Evolutionary conservation across 345 rosid species (phyloP).

Genomic region (Erysimum cheiranthoides): DNA sequence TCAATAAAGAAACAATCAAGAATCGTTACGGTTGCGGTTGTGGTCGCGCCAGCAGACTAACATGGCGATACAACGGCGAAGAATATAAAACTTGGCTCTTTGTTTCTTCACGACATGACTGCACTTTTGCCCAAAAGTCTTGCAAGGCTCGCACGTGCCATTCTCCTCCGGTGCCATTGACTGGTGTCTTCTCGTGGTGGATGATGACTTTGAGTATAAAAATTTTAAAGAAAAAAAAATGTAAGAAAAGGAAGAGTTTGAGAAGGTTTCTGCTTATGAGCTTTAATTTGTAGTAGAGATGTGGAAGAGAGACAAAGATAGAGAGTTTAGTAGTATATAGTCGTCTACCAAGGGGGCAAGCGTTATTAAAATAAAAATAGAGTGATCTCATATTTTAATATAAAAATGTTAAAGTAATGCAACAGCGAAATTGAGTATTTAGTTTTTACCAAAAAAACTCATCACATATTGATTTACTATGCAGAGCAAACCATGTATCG

Average conservation of each 20-base stretch:
- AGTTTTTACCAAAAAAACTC: slow-evolving; percentile 17
- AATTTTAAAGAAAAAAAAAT: not conserved
- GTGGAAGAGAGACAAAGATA: slow-evolving; percentile 27
- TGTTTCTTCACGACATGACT: slow-evolving; percentile 83
- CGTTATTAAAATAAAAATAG: not conserved
- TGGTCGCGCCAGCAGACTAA: slow-evolving; percentile 75
- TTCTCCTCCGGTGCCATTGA: slow-evolving; percentile 40
- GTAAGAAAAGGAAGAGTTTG: slow-evolving; percentile 11
- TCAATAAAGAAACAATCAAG: not conserved
- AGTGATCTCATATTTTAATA: no score
- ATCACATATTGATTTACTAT: no score
- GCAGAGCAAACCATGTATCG: not conserved
- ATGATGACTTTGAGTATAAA: no score
- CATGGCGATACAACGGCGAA: slow-evolving; percentile 85
- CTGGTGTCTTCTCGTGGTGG: not conserved
- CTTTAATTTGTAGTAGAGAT: slow-evolving; percentile 5
- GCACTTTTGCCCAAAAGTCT: slow-evolving; percentile 74
- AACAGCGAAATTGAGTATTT: not conserved
- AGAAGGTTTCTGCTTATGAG: slow-evolving; percentile 17
- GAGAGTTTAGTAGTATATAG: slow-evolving; percentile 33
- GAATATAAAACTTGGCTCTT: slow-evolving; percentile 73
- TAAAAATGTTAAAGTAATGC: not conserved
- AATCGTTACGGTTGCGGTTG: slow-evolving; percentile 34
- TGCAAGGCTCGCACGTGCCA: slow-evolving; percentile 58
- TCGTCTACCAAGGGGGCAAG: slow-evolving; percentile 36